These are phyloP conservation scores for Phaffia tasmanica DNA, from an alignment of 768 basidiomycete genomes.

Conservation along the genomic window DNA sequence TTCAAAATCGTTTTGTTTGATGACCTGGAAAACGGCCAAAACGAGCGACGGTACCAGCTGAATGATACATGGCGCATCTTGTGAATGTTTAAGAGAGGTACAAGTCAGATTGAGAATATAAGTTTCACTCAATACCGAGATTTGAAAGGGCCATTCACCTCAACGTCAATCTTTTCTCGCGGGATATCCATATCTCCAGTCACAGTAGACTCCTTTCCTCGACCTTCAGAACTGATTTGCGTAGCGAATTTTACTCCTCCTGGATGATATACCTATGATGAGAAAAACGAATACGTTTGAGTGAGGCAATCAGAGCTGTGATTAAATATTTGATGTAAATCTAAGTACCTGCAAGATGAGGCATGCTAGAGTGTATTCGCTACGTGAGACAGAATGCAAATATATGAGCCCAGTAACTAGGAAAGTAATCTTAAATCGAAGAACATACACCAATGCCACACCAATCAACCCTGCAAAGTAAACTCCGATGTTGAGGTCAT, in stretches of 20 bases:
- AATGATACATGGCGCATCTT: slow-evolving; percentile 11
- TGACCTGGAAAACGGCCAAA: slow-evolving; percentile 13
- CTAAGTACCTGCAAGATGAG: background rate
- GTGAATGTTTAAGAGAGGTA: background rate
- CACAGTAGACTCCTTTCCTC: slow-evolving; percentile 26
- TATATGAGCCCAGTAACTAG: background rate
- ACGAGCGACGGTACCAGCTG: slow-evolving; percentile 7
- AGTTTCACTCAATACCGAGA: background rate
- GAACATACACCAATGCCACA: slow-evolving; percentile 9
- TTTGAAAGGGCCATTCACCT: slow-evolving; percentile 27
- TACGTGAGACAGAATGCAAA: background rate
- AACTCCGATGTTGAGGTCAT: slow-evolving; percentile 13
- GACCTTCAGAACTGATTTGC: slow-evolving; percentile 5
- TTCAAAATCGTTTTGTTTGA: slow-evolving; percentile 36
- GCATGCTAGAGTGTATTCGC: slow-evolving; percentile 1
- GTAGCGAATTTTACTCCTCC: slow-evolving; percentile 39
- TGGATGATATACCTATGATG: slow-evolving; percentile 34
- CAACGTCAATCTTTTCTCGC: slow-evolving; percentile 36
- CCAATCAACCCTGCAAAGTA: slow-evolving; percentile 16
- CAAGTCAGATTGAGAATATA: slow-evolving; percentile 3
- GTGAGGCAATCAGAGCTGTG: background rate
- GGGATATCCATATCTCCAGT: slow-evolving; percentile 34
- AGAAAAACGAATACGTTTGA: slow-evolving; percentile 31
- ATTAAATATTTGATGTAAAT: no score
- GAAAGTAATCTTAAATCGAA: background rate